Evolutionary conservation across 2,329 filamentous ascomycete species (phyloP), one percentile per base, ranked within the genome.

Genomic region (Calonectria honghensis): DNA sequence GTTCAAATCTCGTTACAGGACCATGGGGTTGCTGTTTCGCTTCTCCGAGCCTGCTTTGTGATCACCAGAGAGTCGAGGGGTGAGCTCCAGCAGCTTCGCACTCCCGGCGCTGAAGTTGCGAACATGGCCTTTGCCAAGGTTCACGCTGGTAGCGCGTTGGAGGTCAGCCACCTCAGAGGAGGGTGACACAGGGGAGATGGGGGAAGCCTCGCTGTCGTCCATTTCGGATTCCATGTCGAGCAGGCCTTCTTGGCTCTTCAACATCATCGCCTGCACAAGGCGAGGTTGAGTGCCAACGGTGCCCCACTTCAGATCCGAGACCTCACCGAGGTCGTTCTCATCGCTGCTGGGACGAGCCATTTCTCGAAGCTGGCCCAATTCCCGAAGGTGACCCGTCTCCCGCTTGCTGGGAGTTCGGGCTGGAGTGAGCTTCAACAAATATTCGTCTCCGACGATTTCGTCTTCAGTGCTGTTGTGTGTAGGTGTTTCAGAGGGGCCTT

Each of bases 51-150:
- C 83, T 78, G 84, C 84, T 81, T 86, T 88, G 52, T 84, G 85
- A 76, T 93, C 91, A 16, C 85, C 84, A 29, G 91, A 93, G 57
- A 83, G 83, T 32, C 90, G 88, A 29, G 91, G 88, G 27, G 89
- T 89, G 61, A 96, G 88, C 65, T 96, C 92, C 65, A 97, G 86
- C 67, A 96, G 85, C 84, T 92, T 94, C 14, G 94, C 94, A 81
- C 94, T 96, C 65, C 94, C 94, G 57, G 94, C 93, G 81, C 94
- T 96, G 80, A 96, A 92, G 76, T 93, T 93, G 69, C 93, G 90
- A 27, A 88, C 91, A 79, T 96, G 94, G 13, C 89, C 88, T 79
- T 89, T 91, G 73, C 91, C 91, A 65, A 94, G 87, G 75, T 93
- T 91, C 72, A 96, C 88, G 83, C 94, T 96, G 67, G 89, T 93